These are phyloP conservation scores for Coleophoma crateriformis DNA, from an alignment of 2,329 filamentous ascomycete species.

Conservation along the genomic window DNA sequence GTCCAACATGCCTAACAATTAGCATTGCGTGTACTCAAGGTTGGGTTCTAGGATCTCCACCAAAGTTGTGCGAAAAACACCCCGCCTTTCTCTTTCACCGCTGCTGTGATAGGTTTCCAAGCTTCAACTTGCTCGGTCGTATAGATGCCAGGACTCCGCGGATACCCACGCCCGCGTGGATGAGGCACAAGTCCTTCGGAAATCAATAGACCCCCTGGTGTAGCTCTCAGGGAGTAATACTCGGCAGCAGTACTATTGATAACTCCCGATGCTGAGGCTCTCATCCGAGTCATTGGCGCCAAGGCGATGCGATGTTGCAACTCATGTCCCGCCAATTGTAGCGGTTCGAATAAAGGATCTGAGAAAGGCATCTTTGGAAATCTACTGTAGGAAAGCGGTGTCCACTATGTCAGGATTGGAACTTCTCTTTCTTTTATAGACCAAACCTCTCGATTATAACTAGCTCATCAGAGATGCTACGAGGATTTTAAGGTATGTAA, in stretches of 20 bases:
- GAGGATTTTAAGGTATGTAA: too few species aligned
- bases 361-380: not conserved
- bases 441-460: too few species aligned
- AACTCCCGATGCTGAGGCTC: constrained; percentile 27
- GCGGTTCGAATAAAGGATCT: not conserved
- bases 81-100: constrained; percentile 49
- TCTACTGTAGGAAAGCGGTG: too few species aligned
- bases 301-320: constrained; percentile 46
- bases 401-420: too few species aligned
- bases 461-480: too few species aligned
- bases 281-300: constrained; percentile 27
- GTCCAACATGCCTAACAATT: constrained; percentile 38
- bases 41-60: not conserved
- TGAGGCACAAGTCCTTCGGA: constrained; percentile 49
- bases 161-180: constrained; percentile 36
- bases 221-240: constrained; percentile 44
- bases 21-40: too few species aligned
- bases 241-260: constrained; percentile 33
- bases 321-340: not conserved
- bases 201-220: constrained; percentile 47
- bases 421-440: too few species aligned
- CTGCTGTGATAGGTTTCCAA: constrained; percentile 49
- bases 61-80: constrained; percentile 51
- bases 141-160: constrained; percentile 47
- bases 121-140: constrained; percentile 41